Conservation (phyloP, 176 grass and related monocot species). For the Puccinellia tenuiflora region DNA sequence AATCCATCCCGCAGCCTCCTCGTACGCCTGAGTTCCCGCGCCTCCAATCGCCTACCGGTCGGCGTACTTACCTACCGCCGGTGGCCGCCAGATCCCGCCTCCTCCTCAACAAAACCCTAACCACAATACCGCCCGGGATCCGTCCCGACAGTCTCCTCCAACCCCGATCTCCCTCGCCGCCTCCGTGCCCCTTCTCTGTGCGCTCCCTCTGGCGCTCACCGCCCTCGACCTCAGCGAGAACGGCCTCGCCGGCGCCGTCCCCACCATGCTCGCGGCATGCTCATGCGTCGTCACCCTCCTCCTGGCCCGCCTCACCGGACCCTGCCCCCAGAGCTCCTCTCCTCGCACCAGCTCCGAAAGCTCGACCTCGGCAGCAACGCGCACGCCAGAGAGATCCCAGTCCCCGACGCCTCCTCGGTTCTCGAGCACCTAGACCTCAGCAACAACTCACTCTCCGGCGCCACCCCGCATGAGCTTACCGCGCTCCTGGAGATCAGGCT, state of each 20-base stretch:
- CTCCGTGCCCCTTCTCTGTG: slow-evolving; percentile 31
- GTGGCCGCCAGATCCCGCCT: no score
- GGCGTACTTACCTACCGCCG: no score
- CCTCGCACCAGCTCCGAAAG: slow-evolving; percentile 26
- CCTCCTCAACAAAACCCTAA: no score
- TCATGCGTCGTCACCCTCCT: slow-evolving; percentile 26
- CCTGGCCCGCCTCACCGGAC: slow-evolving; percentile 37
- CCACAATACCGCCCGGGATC: no score
- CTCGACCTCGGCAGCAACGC: slow-evolving; percentile 42
- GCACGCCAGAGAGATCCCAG: slow-evolving; percentile 38
- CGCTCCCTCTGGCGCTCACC: slow-evolving; percentile 25
- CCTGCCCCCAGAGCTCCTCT: slow-evolving; percentile 35
- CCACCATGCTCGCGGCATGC: slow-evolving; percentile 36
- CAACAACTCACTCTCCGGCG: slow-evolving; percentile 38
- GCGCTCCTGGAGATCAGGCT: slow-evolving; percentile 25
- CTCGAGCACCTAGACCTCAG: slow-evolving; percentile 40
- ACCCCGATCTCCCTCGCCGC: no score
- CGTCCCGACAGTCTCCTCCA: no score
- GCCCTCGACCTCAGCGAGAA: slow-evolving; percentile 54
- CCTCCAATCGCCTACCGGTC: no score
- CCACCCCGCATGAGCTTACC: slow-evolving; percentile 24
- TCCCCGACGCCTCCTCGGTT: not conserved
- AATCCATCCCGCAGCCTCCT: no score
- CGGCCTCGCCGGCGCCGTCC: slow-evolving; percentile 40
- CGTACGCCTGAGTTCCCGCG: no score